Conservation (phyloP, 495 filamentous ascomycete species). For the Beverwykella pulmonaria region DNA sequence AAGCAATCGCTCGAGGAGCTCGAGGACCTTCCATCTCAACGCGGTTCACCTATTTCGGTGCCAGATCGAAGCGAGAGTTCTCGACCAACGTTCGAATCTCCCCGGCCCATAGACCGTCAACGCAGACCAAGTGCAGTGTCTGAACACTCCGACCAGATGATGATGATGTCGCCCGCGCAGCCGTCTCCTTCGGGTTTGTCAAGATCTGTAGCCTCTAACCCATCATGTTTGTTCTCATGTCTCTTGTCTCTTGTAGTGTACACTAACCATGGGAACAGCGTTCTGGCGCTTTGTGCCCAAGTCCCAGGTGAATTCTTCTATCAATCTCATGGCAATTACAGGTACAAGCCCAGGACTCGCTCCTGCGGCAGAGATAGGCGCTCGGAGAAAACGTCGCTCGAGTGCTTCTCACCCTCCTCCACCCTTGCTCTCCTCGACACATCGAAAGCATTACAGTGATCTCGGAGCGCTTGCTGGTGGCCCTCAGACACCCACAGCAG, state of each 20-base stretch:
- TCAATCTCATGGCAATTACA: constrained; percentile 8
- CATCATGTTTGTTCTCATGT: constrained; percentile 23
- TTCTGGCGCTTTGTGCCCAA: constrained; percentile 24
- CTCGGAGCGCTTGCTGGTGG: constrained; percentile 1
- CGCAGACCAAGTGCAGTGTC: constrained; percentile 37
- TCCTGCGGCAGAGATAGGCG: constrained; percentile 36
- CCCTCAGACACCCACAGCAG: constrained; percentile 31
- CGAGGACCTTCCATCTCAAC: constrained; percentile 67
- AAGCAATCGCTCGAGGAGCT: constrained; percentile 67
- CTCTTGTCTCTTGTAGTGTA: neutral
- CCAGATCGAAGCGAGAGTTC: constrained; percentile 9
- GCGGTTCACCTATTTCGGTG: constrained; percentile 28
- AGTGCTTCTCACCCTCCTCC: constrained; percentile 34
- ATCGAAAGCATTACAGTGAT: constrained; percentile 37
- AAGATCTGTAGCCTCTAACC: constrained; percentile 11
- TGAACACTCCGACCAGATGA: constrained; percentile 33
- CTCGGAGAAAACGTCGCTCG: constrained; percentile 38
- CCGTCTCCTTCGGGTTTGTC: constrained; percentile 23
- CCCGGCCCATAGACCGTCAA: constrained; percentile 18
- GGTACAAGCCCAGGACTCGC: constrained; percentile 22
- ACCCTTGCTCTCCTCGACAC: constrained; percentile 24
- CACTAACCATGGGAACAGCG: constrained; percentile 18
- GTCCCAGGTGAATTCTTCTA: neutral
- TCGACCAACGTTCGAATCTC: constrained; percentile 29
- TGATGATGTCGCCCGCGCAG: constrained; percentile 28